Evolutionary conservation across 2,329 filamentous ascomycete species (phyloP), one percentile per base, ranked within the genome.

Genomic region (Ascochyta koolunga): DNA sequence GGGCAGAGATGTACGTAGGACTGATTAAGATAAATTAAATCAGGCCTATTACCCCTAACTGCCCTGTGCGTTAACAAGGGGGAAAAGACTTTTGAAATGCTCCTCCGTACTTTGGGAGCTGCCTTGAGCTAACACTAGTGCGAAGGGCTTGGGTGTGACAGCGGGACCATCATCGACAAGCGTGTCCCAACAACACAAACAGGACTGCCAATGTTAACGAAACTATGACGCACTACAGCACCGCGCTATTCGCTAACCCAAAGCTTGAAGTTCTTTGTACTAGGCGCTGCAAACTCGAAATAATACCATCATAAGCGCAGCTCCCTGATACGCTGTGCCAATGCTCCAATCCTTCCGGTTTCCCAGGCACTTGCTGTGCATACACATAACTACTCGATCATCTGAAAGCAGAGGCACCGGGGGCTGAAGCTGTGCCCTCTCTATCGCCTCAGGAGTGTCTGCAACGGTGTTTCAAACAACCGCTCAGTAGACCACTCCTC

Each of bases 401-500:
- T 9, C 24, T 24, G 54, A 55, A 51, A 46, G 44, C 49, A 56
- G 56, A 44, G 19, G 50, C 46, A 36, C 22, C 50, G 35, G 35
- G 45, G 50, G 51, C 46, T 50, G 53, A 51, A 39, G 36, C 54
- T 56, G 50, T 33, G 36, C 46, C 35, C 36, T 22, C 48, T 54
- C 54, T 25, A 35, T 36, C 50, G 46, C 39, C 53, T 56, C 65
- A 61, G 50, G 50, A 60, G 39, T 40, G 49, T 46, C 43, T 35
- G 38, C n/a, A 16, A 50, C 39, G 54, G 41, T 40, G 16, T 19
- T 45, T 59, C 49, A 33, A 37, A 25, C 45, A 36, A 49, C 59
- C 52, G 54, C 60, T 58, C 46, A 52, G 57, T 31, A 18, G 37
- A 41, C 31, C 24, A 15, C 19, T 21, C 21, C 40, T 11, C 48